A percentile compares a stretch with the other conserved stretches of the same genome.
phyloP scores from a whole-genome alignment of 768 basidiomycete species.

The Boletus rubropictus region DNA sequence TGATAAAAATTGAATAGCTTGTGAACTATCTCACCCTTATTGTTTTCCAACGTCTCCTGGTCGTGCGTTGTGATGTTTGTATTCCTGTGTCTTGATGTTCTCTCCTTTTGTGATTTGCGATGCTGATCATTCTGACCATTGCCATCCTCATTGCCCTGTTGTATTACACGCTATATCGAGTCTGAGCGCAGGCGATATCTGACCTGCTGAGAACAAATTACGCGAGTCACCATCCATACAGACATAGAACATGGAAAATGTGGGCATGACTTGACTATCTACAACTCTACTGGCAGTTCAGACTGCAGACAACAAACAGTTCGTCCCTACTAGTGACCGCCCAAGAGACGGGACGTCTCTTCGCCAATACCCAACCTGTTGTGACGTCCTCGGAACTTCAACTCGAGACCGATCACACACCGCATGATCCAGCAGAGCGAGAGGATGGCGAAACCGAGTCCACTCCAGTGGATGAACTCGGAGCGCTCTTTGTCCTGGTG shows the following conservation, averaged over 20 bases:
- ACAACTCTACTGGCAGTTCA: neutral
- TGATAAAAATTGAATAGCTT: constrained; percentile 37
- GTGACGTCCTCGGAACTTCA: constrained; percentile 31
- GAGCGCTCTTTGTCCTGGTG: constrained; percentile 39
- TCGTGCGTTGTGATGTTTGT: constrained; percentile 7
- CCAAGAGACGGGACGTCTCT: constrained; percentile 31
- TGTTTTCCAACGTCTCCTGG: constrained; percentile 2
- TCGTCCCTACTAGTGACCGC: constrained; percentile 15
- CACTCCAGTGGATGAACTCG: constrained; percentile 62
- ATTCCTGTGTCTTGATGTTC: constrained; percentile 5
- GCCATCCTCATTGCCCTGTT: constrained; percentile 11
- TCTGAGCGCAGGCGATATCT: constrained; percentile 9
- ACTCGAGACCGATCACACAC: constrained; percentile 38
- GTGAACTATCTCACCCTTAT: neutral
- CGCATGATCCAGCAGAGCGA: constrained; percentile 61
- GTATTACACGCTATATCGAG: constrained; percentile 13
- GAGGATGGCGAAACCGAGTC: constrained; percentile 56
- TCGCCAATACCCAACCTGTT: constrained; percentile 30
- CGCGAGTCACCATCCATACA: constrained; percentile 1
- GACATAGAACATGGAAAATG: constrained; percentile 4
- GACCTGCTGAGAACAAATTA: constrained; percentile 9
- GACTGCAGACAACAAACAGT: neutral
- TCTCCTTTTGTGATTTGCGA: constrained; percentile 1
- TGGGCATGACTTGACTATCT: constrained; percentile 6
- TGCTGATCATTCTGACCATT: constrained; percentile 12